Evolutionary conservation across 768 basidiomycete species (phyloP), one percentile per base, ranked within the genome.

Genomic region (Filobasidium wieringae): DNA sequence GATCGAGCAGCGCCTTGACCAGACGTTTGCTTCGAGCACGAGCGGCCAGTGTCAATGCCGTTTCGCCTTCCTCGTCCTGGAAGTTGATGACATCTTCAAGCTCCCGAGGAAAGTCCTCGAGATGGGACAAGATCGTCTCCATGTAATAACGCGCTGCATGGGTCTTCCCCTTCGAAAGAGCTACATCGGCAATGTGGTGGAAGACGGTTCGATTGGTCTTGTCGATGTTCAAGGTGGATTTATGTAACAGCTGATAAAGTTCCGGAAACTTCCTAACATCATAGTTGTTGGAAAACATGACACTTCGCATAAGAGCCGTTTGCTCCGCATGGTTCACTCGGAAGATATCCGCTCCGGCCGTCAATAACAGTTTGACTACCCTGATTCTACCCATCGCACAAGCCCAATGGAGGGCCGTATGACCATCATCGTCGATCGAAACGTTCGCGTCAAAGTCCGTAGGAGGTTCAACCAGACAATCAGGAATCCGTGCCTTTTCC

Each of bases 231-330:
- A 97, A 85, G 0, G 93, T 96, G 17, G 92, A 93, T n/a, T 90
- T 86, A 68, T 97, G 95, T 33, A 99, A 76, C 14, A 99, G 81
- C 71, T 97, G 92, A 75, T 95, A 96, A 17, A 99, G 78, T 72
- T 97, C 93, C 1, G 91, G 89, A 67, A 99, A 99, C 74, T 99
- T 99, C 64, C 95, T 87, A 47, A 97, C 87, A 73, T 99, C 95
- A 71, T 99, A 99, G 72, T 97, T 99, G 75, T 99, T 99, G 51
- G 89, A 88, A 73, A 97, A 99, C 93, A 97, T 97, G 66, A 99
- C 95, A 67, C 85, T 86, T 15, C 95, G 88, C 95, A 99, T 99
- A 40, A 99, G 77, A 1, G 93, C 86, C 14, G 95, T 97, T 74
- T 97, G 95, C 2, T 95, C 95, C 11, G 89, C 82, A 68, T 86